phyloP scores from a whole-genome alignment of 768 basidiomycete genomes.

The Collybiopsis luxurians region DNA sequence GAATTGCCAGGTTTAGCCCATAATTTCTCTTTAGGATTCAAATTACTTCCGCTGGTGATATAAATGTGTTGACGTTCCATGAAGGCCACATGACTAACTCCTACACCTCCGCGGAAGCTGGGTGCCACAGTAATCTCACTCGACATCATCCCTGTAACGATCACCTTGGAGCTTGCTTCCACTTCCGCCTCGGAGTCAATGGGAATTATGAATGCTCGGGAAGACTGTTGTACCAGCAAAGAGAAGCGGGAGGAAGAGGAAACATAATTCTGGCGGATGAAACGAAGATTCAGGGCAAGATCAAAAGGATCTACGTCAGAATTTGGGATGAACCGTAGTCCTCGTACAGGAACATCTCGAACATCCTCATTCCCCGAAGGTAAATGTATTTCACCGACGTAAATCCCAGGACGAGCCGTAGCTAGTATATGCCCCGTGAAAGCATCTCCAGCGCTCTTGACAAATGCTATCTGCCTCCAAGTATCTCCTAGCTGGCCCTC shows the following conservation, averaged over 20 bases:
- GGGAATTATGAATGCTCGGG: constrained; percentile 46
- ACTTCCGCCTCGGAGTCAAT: constrained; percentile 39
- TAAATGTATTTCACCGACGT: constrained; percentile 56
- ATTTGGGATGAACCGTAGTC: constrained; percentile 45
- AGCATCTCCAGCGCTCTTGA: constrained; percentile 57
- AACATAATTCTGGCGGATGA: constrained; percentile 34
- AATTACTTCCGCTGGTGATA: constrained; percentile 38
- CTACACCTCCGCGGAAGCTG: constrained; percentile 5
- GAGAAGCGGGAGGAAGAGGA: constrained; percentile 29
- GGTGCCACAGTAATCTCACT: constrained; percentile 51
- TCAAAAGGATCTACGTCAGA: constrained; percentile 46
- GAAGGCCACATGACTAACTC: constrained; percentile 50
- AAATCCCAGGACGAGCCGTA: constrained; percentile 60
- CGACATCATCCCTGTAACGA: constrained; percentile 57
- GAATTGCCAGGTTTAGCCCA: constrained; percentile 75
- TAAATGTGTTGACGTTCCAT: constrained; percentile 71
- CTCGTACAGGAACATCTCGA: constrained; percentile 36
- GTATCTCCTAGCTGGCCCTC: constrained; percentile 30
- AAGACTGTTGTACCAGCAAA: constrained; percentile 57
- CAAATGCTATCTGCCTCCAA: constrained; percentile 53
- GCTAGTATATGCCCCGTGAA: constrained; percentile 65
- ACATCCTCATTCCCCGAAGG: constrained; percentile 26
- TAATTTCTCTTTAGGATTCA: constrained; percentile 40
- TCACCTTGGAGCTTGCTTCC: constrained; percentile 28
- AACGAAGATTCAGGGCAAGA: constrained; percentile 45